Evolutionary conservation across 495 filamentous ascomycete genomes (phyloP).

Genomic region (Penicillium riverlandense): DNA sequence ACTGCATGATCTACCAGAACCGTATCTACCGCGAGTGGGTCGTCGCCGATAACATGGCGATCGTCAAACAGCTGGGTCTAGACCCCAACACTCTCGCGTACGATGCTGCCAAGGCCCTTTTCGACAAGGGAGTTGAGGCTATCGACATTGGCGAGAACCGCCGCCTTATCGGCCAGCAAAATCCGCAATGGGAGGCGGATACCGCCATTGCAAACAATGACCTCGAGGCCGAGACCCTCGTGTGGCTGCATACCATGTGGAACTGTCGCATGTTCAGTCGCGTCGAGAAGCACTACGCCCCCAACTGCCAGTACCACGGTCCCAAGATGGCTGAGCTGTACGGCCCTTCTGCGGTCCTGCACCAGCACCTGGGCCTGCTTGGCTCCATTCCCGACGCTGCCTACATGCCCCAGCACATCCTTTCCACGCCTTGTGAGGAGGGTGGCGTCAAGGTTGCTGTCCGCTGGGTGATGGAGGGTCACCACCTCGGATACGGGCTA

Average conservation of each 20-base stretch:
- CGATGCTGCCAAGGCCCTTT: not conserved
- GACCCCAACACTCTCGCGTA: not conserved
- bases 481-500: not conserved
- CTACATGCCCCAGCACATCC: conserved; percentile 3
- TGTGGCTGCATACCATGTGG: conserved; percentile 1
- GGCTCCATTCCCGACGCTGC: conserved; percentile 1
- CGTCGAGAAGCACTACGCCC: conserved; percentile 1
- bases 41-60: conserved; percentile 2
- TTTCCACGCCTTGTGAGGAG: not conserved
- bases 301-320: conserved; percentile 1
- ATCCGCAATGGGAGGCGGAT: not conserved
- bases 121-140: not conserved
- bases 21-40: conserved; percentile 3
- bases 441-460: conserved; percentile 2
- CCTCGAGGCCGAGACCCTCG: not conserved
- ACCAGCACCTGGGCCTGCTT: conserved; percentile 2
- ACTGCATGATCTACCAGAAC: conserved; percentile 3
- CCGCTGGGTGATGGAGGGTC: conserved; percentile 1
- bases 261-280: conserved; percentile 1
- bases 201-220: conserved; percentile 2
- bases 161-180: conserved; percentile 1
- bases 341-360: not conserved
- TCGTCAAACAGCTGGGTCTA: conserved; percentile 1
- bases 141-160: conserved; percentile 4
- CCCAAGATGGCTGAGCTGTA: conserved; percentile 3